Conservation (phyloP, 768 basidiomycete genomes). For the Termitomyces sp. region DNA sequence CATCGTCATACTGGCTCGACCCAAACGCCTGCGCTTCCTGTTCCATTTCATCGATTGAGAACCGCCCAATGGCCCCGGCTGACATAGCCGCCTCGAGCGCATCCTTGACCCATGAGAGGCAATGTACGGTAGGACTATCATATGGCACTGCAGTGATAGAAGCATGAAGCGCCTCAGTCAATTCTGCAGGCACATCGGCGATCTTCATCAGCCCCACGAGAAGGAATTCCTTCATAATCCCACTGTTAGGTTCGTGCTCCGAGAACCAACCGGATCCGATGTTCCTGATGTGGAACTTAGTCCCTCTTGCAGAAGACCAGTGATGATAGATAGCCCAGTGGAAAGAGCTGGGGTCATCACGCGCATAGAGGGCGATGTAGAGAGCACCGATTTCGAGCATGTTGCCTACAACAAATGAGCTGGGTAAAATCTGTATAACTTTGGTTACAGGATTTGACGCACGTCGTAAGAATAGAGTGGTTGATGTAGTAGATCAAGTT, state of each 20-base stretch:
- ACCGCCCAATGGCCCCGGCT: not conserved
- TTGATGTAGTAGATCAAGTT: too few species aligned
- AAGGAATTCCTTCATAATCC: conserved; percentile 2
- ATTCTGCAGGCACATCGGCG: not conserved
- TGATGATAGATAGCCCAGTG: conserved; percentile 2
- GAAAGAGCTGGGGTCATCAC: not conserved
- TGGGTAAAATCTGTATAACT: not conserved
- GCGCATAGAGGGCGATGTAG: not conserved
- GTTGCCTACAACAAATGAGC: not conserved
- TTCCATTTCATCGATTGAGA: not conserved
- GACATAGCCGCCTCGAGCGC: not conserved
- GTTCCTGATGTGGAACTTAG: conserved; percentile 3
- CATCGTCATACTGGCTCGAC: not conserved
- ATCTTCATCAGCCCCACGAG: conserved; percentile 1
- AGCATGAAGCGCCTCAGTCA: not conserved
- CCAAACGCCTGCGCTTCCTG: not conserved
- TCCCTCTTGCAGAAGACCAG: not conserved
- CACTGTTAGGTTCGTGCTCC: not conserved
- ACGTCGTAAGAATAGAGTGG: not conserved
- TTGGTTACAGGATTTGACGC: not conserved
- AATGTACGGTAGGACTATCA: not conserved
- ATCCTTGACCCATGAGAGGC: not conserved
- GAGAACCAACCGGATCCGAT: not conserved
- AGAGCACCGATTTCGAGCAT: not conserved
- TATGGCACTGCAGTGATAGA: not conserved